Base-by-base conservation (phyloP, 345 rosid species). In the Hypericum perforatum region DNA sequence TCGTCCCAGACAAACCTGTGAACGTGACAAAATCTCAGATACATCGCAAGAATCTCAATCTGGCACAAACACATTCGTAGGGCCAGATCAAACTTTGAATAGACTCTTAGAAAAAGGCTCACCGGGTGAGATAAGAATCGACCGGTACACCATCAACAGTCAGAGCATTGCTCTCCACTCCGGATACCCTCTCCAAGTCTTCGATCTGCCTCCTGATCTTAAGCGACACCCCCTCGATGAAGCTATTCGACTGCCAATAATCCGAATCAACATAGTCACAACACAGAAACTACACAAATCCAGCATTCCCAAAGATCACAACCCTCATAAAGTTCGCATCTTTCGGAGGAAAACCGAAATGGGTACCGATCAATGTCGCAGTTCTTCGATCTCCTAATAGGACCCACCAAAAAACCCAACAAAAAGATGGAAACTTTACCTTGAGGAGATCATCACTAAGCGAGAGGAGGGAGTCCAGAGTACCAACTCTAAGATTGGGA, bases 201-300 rank as follows among this genome's bases (percentile, higher is more conserved):
- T 89, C 99, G 52, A 94, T 89, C 84, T 94, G 99, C 53, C 99
- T 77, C 82, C 86, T 86, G 77, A 84, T 86, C 85, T 94, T 94
- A 62, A 79, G 97, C 7, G 89, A 80, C 16, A 86, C 97, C 52
- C 92, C 95, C 74, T 94, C 99, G 39, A 94, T 75, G 61, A 86
- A 89, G 63, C 60, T 82, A 66, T 84, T 94, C 11, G 99, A 94
- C 99, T 94, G 70, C 75, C 70, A 11, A 61, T 12, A 11, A 14
- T 51, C 39, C 62, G 6, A 16, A 16, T 36, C 45, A 61, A 52
- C 52, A 10, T 11, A 16, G 12, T 40, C 15, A 38, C 50, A 45
- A 63, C 44, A n/a, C n/a, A n/a, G n/a, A n/a, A n/a, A n/a, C n/a
- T n/a, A n/a, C n/a, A n/a, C n/a, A n/a, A n/a, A n/a, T n/a, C n/a